These are phyloP conservation scores for Mycena vitilis DNA, from an alignment of 768 basidiomycete genomes.

Conservation along the genomic window DNA sequence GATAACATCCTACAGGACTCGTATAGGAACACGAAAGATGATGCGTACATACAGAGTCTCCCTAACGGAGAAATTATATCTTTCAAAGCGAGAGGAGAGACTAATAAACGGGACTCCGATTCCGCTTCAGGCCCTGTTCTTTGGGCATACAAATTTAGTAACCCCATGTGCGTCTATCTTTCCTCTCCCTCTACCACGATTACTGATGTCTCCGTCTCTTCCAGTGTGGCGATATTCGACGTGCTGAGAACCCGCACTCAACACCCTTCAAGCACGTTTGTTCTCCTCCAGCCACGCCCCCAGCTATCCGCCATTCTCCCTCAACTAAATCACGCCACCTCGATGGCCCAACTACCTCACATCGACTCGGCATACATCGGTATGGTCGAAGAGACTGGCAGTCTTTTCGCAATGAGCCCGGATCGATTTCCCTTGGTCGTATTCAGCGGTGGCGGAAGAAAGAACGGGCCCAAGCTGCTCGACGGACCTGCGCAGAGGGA, in stretches of 20 bases:
- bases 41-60: constrained; percentile 82
- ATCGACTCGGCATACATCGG: constrained; percentile 85
- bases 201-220: constrained; percentile 16
- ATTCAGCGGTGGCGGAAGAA: constrained; percentile 59
- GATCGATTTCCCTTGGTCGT: constrained; percentile 84
- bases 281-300: constrained; percentile 89
- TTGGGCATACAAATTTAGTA: constrained; percentile 71
- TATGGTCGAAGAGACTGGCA: constrained; percentile 74
- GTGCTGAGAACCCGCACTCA: constrained; percentile 59
- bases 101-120: constrained; percentile 16
- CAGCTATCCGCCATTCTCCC: constrained; percentile 80
- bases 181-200: background rate
- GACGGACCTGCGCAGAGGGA: constrained; percentile 22
- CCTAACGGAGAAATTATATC: constrained; percentile 84
- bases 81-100: constrained; percentile 61
- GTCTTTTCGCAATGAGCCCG: constrained; percentile 89
- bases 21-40: constrained; percentile 83
- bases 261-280: constrained; percentile 66
- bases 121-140: constrained; percentile 50
- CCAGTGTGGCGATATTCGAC: constrained; percentile 87
- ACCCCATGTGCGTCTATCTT: constrained; percentile 70
- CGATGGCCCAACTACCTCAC: constrained; percentile 51
- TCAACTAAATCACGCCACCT: constrained; percentile 54
- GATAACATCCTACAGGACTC: constrained; percentile 77
- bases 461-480: constrained; percentile 30